Conservation (phyloP, 352 stramenopile species). For the Aphanomyces euteiches region DNA sequence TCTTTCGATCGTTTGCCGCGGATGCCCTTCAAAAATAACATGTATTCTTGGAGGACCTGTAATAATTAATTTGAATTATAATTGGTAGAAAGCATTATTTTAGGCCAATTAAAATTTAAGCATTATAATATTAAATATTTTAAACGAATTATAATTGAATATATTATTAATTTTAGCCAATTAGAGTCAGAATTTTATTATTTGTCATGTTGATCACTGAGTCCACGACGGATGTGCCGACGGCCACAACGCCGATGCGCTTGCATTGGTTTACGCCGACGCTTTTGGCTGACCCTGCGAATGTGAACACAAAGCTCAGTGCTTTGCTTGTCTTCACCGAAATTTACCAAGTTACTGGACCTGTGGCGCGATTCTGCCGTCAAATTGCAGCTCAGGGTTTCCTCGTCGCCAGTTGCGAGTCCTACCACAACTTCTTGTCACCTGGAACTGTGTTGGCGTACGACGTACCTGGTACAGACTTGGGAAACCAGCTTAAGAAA, state of each 20-base stretch:
- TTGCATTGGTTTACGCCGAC: slow-evolving; percentile 16
- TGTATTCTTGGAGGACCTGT: neutral
- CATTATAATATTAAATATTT: neutral
- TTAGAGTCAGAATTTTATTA: neutral
- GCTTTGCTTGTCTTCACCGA: slow-evolving; percentile 26
- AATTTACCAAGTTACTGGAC: slow-evolving; percentile 26
- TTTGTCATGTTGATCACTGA: slow-evolving; percentile 5
- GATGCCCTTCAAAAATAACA: slow-evolving; percentile 8
- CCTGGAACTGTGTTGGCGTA: slow-evolving; percentile 28
- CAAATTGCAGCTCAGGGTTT: slow-evolving; percentile 25
- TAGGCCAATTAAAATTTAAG: neutral
- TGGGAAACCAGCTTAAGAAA: slow-evolving; percentile 26
- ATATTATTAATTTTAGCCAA: neutral
- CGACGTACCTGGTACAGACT: slow-evolving; percentile 20
- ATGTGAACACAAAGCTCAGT: slow-evolving; percentile 8
- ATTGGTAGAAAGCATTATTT: slow-evolving; percentile 6
- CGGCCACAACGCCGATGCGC: slow-evolving; percentile 14
- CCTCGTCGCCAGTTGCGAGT: slow-evolving; percentile 13
- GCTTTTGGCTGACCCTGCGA: neutral
- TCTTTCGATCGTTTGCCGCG: slow-evolving; percentile 13
- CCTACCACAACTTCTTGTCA: slow-evolving; percentile 22
- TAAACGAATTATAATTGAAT: neutral
- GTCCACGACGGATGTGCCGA: slow-evolving; percentile 4
- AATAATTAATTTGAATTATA: neutral
- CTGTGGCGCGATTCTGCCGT: slow-evolving; percentile 12